Evolutionary conservation across 2,329 filamentous ascomycete genomes (phyloP), one percentile per base, ranked within the genome.

Genomic region (Arthrinium phaeospermum): DNA sequence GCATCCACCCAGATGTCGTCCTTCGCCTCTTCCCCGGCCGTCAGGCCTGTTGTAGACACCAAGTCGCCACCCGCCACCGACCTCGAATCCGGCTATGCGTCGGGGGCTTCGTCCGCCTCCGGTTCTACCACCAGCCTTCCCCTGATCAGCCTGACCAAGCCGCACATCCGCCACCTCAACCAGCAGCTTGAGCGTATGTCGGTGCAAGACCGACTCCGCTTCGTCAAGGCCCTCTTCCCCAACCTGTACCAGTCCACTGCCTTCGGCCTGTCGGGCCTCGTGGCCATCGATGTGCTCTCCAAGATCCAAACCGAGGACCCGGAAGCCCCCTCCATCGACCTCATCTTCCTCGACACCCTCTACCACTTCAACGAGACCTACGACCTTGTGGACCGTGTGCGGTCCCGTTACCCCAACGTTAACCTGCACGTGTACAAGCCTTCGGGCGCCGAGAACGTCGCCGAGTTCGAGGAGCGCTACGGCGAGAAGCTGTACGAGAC

Each of bases 371-470:
- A 89, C 71, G 93, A 96, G 85, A 96, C 93, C 13, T 88, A 93
- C 76, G 86, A 90, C 71, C 88, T 96, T 22, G 89, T 96, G 68
- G 89, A 96, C 79, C 89, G 91, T 69, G 91, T 98, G 75, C 90
- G 91, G 80, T 87, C 88, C 75, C 90, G 89, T 75, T 99, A 99
- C 82, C 92, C 93, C 64, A 88, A 92, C 78, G 88, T 95, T 76
- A 92, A 90, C 74, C 86, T 99, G 72, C 96, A 99, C 86, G 89
- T 96, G 77, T 98, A 94, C 90, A 95, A 93, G 87, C 96, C 96
- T 16, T 90, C 92, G 70, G 94, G 92, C 70, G 89, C 90, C 78
- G 89, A 92, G 71, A 95, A 89, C 0, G 88, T 89, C 24, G 89
- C 89, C 70, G 92, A 97, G 75, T 98, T 99, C 79, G 93, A 94